Percentiles rank a stretch among this genome's conserved stretches.
phyloP scores from a whole-genome alignment of 2,329 filamentous ascomycete genomes.

The Fonsecaea monophora region DNA sequence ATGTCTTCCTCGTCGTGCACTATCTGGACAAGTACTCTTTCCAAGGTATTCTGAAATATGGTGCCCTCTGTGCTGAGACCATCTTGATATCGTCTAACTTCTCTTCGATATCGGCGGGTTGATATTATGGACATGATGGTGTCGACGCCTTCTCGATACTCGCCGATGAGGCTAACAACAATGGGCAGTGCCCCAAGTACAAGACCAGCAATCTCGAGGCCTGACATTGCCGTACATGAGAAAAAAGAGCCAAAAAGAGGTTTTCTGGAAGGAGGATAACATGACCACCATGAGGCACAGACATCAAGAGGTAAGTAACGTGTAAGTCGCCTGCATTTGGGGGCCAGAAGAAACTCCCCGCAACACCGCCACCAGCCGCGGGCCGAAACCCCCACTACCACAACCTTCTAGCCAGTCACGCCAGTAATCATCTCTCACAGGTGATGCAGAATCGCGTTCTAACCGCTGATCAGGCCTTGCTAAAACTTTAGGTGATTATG shows the following conservation, averaged over 20 bases:
- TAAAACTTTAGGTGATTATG: background rate
- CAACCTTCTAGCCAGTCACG: background rate
- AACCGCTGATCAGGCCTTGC: background rate
- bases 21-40: conserved; percentile 30
- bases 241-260: background rate
- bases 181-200: conserved; percentile 39
- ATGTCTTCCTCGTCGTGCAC: conserved; percentile 33
- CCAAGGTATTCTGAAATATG: conserved; percentile 32
- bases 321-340: too few relatives aligned
- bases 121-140: conserved; percentile 25
- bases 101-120: conserved; percentile 20
- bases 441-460: too few relatives aligned
- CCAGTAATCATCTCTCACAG: too few relatives aligned
- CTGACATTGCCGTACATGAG: conserved; percentile 12
- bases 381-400: too few relatives aligned
- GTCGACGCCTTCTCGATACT: conserved; percentile 37
- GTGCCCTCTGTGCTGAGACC: conserved; percentile 32
- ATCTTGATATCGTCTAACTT: conserved; percentile 30
- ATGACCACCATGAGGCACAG: background rate
- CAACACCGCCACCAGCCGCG: too few relatives aligned
- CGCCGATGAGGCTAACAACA: conserved; percentile 39
- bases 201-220: conserved; percentile 34
- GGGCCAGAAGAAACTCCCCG: too few relatives aligned
- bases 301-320: too few relatives aligned
- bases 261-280: background rate